Conservation (phyloP, 352 stramenopile genomes). For the Phytophthora cryptogea region DNA sequence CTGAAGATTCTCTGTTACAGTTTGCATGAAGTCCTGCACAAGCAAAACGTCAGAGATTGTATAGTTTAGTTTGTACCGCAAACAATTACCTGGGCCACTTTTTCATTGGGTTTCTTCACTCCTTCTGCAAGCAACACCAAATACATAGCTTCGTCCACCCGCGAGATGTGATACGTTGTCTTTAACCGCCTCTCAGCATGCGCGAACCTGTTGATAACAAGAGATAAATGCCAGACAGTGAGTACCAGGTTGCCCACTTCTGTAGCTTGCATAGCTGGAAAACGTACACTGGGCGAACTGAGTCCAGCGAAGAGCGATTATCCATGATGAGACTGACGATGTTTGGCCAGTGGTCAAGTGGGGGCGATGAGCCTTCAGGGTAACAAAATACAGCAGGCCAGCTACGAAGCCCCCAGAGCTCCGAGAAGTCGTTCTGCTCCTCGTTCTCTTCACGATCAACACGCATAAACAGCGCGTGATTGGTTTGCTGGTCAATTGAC, state of each 20-base stretch:
- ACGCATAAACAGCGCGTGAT: conserved; percentile 57
- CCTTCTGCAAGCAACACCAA: conserved; percentile 77
- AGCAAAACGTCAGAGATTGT: conserved; percentile 4
- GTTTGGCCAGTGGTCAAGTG: conserved; percentile 84
- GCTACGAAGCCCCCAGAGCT: conserved; percentile 76
- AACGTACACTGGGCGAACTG: conserved; percentile 58
- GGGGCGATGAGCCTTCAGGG: conserved; percentile 51
- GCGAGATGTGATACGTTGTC: conserved; percentile 75
- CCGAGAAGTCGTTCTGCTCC: conserved; percentile 76
- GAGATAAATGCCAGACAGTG: not conserved
- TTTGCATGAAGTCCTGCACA: conserved; percentile 83
- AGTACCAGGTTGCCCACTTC: not conserved
- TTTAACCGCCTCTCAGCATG: conserved; percentile 73
- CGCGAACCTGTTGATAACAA: conserved; percentile 45
- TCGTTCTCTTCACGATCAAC: conserved; percentile 63
- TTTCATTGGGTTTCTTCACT: conserved; percentile 69
- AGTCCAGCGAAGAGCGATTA: conserved; percentile 60
- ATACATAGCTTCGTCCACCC: conserved; percentile 74
- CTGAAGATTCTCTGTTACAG: conserved; percentile 72
- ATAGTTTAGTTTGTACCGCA: not conserved
- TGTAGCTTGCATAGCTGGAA: not conserved
- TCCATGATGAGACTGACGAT: conserved; percentile 90
- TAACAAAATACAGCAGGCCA: conserved; percentile 88
- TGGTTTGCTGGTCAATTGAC: conserved; percentile 28
- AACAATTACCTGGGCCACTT: conserved; percentile 62